A percentile compares a stretch with the other conserved stretches of the same genome.
Conservation (phyloP, 2,329 filamentous ascomycete species). For the Penicillium hordei region DNA sequence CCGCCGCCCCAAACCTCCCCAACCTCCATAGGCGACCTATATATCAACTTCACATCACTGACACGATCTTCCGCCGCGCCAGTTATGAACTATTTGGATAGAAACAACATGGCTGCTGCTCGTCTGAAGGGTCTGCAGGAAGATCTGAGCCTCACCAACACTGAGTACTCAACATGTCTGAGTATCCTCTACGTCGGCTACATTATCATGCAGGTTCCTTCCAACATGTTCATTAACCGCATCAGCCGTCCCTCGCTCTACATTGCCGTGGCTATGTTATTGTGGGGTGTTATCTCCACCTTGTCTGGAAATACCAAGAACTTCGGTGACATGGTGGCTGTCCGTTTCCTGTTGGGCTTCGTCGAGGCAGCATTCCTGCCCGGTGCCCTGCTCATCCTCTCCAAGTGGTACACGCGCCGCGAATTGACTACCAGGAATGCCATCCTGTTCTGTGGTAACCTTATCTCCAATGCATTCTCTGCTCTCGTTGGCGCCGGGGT, state of each 20-base stretch:
- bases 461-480: constrained; percentile 48
- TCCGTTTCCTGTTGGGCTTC: constrained; percentile 42
- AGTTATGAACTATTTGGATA: constrained; percentile 41
- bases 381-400: constrained; percentile 42
- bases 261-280: constrained; percentile 48
- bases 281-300: constrained; percentile 63
- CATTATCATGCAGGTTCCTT: constrained; percentile 49
- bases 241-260: constrained; percentile 48
- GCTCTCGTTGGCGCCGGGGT: constrained; percentile 49
- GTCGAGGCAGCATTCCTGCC: constrained; percentile 43
- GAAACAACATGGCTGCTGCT: constrained; percentile 45
- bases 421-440: constrained; percentile 48
- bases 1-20: neutral
- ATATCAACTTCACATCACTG: neutral
- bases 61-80: neutral
- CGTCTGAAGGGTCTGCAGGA: constrained; percentile 41
- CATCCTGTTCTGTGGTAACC: constrained; percentile 49
- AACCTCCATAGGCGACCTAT: neutral
- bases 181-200: constrained; percentile 49
- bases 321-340: constrained; percentile 36
- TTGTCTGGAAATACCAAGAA: constrained; percentile 50
- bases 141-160: constrained; percentile 39
- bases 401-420: constrained; percentile 50
- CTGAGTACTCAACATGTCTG: constrained; percentile 44
- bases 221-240: constrained; percentile 49